A percentile compares a stretch with the other conserved stretches of the same genome.
These are phyloP conservation scores for Panellus pusillus DNA, from an alignment of 768 basidiomycete genomes.

Conservation along the genomic window DNA sequence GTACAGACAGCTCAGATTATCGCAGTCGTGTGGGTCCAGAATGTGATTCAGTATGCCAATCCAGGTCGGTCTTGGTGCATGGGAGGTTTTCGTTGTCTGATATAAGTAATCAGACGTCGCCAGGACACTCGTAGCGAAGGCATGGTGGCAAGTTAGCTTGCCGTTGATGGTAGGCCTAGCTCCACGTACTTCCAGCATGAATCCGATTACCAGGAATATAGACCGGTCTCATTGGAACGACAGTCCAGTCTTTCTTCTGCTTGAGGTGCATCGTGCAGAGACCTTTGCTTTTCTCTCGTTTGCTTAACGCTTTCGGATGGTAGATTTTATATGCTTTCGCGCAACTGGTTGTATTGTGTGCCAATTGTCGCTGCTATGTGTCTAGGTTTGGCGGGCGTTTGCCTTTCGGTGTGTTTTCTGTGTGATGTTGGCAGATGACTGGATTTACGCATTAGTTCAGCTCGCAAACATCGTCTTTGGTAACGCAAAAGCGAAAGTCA, in stretches of 20 bases:
- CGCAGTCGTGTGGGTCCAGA: slow-evolving; percentile 13
- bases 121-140: slow-evolving; percentile 2
- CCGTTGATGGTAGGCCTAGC: slow-evolving; percentile 7
- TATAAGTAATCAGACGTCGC: slow-evolving; percentile 4
- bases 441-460: neutral
- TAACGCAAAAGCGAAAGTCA: slow-evolving; percentile 7
- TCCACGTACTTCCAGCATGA: neutral
- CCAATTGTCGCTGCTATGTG: slow-evolving; percentile 9
- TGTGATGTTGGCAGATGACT: neutral
- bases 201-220: neutral
- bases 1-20: slow-evolving; percentile 11
- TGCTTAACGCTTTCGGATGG: neutral
- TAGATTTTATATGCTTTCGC: slow-evolving; percentile 14
- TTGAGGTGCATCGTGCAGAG: neutral
- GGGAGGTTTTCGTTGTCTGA: neutral
- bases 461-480: slow-evolving; percentile 8
- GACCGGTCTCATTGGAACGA: slow-evolving; percentile 8
- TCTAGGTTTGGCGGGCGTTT: slow-evolving; percentile 10
- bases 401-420: slow-evolving; percentile 7
- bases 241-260: slow-evolving; percentile 14
- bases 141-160: slow-evolving; percentile 14
- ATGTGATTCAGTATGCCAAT: neutral
- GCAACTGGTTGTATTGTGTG: slow-evolving; percentile 8
- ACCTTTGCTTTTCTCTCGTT: neutral
- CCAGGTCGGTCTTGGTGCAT: neutral